Base-by-base conservation (phyloP, 805 yeast genomes). In the Ogataea philodendri region DNA sequence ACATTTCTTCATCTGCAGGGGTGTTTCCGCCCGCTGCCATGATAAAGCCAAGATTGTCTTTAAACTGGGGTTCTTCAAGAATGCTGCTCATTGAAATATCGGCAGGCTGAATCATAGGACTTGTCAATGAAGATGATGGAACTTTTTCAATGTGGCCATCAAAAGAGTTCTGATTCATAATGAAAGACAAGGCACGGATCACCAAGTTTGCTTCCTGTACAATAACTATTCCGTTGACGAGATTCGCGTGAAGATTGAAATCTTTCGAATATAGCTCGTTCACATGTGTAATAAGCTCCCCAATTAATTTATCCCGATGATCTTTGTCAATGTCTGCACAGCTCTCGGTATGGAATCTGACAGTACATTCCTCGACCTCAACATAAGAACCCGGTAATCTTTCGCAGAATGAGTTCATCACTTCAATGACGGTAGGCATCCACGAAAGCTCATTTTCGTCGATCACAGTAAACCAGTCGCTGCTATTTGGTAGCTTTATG, bases 221-320 rank as follows among this genome's bases (percentile, higher is more conserved):
- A 30, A 82, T 76, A 6, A 88, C 80, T 26, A 78, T 74, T 44
- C 78, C 75, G 42, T 78, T 73, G 38, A 83, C 78, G 27, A 84
- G 65, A 20, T 82, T 77, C 2, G 96, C 96, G 60, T 87, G 95
- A 11, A 89, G 70, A 23, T 76, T 76, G 22, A 42, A 57, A 32
- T 69, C 72, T 11, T 71, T 74, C 10, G 73, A 70, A 54, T 76
- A 84, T 20, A 81, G 65, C 30, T 82, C 93, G 59, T 90, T 88
- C 37, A 89, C 77, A 57, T 87, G 88, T 15, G 89, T 80, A 30
- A 89, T 79, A 38, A 83, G 73, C 49, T 88, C 96, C 31, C 97
- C 96, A 62, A 86, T 74, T 13, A 81, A 71, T 30, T 80, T 70
- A 19, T 72, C 60, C 34, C 78, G 77, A 49, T 95, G 74, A 32